Base-by-base conservation (phyloP, 768 basidiomycete species). In the Trametes gibbosa region DNA sequence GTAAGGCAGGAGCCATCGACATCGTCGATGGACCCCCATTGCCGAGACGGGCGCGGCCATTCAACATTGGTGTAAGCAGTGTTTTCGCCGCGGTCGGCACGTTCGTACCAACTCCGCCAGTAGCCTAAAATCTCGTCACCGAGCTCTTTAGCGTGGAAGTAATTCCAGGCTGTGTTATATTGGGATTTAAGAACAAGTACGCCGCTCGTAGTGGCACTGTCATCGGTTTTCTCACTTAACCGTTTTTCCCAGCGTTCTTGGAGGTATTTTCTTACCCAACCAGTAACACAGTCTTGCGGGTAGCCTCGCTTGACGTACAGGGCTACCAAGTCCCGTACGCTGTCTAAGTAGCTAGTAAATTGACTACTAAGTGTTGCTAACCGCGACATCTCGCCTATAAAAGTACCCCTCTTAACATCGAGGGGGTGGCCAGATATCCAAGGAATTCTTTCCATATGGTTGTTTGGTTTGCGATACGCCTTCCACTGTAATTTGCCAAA, bases 141-240 rank as follows among this genome's bases (percentile, higher is more conserved):
- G 37, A 75, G 52, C 66, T 73, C 67, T 27, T 59, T 64, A 37
- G 69, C 70, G 50, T 61, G 56, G 59, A 74, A 73, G 50, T 66
- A 71, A 70, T 73, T 70, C 73, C 72, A 75, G 37, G 65, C 69
- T 10, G 68, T 59, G 58, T 75, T 72, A 56, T 66, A 74, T 9
- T 62, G 21, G 2, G 73, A 62, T 60, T 73, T 75, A 14, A 75
- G 61, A 14, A 75, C 72, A 37, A 72, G 66, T 53, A 72, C 68
- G 21, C n/a, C n/a, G n/a, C n/a, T n/a, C n/a, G 57, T 42, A 46
- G 56, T 37, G 47, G 53, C 21, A 24, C 21, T 23, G 7, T 7
- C 10, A 48, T 29, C 53, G 53, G 3, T 16, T 23, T 50, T 55
- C 40, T 50, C 64, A 32, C 51, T 40, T 12, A 72, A 54, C 13